Evolutionary conservation across 2,329 filamentous ascomycete genomes (phyloP).

Genomic region (Talaromyces piceae): DNA sequence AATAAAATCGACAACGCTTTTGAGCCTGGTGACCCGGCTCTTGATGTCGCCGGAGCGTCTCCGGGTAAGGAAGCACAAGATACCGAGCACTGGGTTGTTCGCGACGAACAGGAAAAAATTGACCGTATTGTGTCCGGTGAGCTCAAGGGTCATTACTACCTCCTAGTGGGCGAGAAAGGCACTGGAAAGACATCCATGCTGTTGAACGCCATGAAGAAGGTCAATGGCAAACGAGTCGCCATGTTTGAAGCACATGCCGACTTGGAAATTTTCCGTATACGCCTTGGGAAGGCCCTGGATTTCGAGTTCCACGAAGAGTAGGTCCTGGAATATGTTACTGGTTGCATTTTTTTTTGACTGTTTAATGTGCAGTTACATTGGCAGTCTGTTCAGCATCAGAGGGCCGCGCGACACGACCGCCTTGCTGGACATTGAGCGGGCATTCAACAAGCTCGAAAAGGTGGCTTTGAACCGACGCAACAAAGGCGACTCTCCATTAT

Average conservation of each 20-base stretch:
- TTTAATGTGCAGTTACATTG: constrained; percentile 51
- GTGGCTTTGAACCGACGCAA: constrained; percentile 65
- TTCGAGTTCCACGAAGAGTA: constrained; percentile 98
- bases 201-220: constrained; percentile 88
- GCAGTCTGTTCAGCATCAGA: constrained; percentile 87
- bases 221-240: constrained; percentile 77
- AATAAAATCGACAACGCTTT: constrained; percentile 91
- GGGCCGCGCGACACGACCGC: constrained; percentile 89
- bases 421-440: constrained; percentile 87
- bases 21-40: constrained; percentile 79
- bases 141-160: constrained; percentile 74
- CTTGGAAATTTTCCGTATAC: constrained; percentile 86
- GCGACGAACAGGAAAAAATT: constrained; percentile 73
- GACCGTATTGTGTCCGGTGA: constrained; percentile 74
- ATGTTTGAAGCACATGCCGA: constrained; percentile 98
- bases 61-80: constrained; percentile 30
- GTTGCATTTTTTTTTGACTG: constrained; percentile 10
- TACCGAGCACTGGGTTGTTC: constrained; percentile 68
- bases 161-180: constrained; percentile 91
- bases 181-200: constrained; percentile 97
- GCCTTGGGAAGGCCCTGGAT: constrained; percentile 86
- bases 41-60: constrained; percentile 62
- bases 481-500: constrained; percentile 58
- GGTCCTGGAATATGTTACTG: constrained; percentile 12
- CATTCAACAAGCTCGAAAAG: constrained; percentile 96